Base-by-base conservation (phyloP, 805 yeast genomes). In the Kodamaea jinghongensis region DNA sequence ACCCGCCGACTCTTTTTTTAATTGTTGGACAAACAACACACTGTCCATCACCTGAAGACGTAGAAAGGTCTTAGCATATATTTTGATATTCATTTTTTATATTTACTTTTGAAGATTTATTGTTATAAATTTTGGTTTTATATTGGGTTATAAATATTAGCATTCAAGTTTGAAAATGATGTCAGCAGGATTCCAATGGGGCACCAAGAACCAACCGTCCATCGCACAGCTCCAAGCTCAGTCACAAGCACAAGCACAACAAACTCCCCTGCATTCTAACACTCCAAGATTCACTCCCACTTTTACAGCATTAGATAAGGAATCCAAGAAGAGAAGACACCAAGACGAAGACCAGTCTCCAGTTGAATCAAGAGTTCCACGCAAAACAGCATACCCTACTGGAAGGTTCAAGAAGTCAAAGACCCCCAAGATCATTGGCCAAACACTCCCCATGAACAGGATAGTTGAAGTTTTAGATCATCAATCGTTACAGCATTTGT, bases 391-490 rank as follows among this genome's bases (percentile, higher is more conserved):
- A 31, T 27, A 31, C 29, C 43, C 43, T 4, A 17, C n/a, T 4
- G 25, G 17, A 5, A 32, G 30, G 7, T 34, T 26, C 26, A 69
- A 69, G 44, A 54, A 60, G 40, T 44, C 65, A 17, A 67, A 66
- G 50, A 65, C 71, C 17, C 75, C 71, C 37, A 61, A 62, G 34
- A 72, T 79, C 14, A 46, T 60, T 25, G 87, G 89, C 4, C 79
- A 78, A 45, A 71, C 70, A 9, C 70, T 86, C 37, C 85, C 93
- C 3, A 55, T 85, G 13, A 58, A 66, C 34, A 70, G 95, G 43
- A 60, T 84, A 17, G 69, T 87, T 14, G 93, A 87, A 56, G 77
- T 83, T 6, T 64, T 87, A 43, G 85, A 81, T 56, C 74, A 75
- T 39, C 56, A 67, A 36, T 67, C 78, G 31, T 65, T 87, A 26